Conservation (phyloP, 116 monocot genomes). For the Papilionanthe hybrid region DNA sequence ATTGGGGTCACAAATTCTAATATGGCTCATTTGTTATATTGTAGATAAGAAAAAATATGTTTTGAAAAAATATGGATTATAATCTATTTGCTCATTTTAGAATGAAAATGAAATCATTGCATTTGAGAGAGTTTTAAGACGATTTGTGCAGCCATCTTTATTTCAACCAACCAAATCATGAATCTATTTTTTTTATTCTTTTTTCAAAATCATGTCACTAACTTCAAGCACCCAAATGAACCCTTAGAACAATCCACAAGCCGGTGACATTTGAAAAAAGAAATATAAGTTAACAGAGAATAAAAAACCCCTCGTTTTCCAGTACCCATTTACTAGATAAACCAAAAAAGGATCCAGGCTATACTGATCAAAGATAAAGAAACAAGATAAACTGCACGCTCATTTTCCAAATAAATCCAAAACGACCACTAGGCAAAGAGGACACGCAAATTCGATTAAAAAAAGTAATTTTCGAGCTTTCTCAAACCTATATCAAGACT, state of each 20-base stretch:
- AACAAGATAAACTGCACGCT: background rate
- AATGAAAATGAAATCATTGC: too few species aligned
- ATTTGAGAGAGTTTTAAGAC: too few species aligned
- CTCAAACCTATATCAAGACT: background rate
- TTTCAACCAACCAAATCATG: too few species aligned
- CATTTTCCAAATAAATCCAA: background rate
- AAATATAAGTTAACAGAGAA: background rate
- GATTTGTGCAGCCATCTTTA: too few species aligned
- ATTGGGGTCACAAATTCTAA: too few species aligned
- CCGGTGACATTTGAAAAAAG: background rate
- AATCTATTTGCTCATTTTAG: too few species aligned
- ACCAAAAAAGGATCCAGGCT: background rate
- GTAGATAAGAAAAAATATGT: too few species aligned
- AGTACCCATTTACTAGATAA: background rate
- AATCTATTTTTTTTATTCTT: too few species aligned
- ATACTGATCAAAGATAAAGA: background rate
- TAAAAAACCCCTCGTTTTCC: background rate
- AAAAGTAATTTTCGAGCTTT: background rate
- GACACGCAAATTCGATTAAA: background rate
- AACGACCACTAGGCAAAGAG: background rate
- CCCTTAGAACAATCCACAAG: background rate
- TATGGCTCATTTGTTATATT: too few species aligned
- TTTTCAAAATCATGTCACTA: too few species aligned
- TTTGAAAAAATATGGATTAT: too few species aligned
- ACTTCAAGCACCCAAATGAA: too few species aligned